Percentiles rank a stretch among this genome's conserved stretches.
phyloP scores from a whole-genome alignment of 1,284 basidiomycete genomes.

The Lentinula novae-zelandiae region DNA sequence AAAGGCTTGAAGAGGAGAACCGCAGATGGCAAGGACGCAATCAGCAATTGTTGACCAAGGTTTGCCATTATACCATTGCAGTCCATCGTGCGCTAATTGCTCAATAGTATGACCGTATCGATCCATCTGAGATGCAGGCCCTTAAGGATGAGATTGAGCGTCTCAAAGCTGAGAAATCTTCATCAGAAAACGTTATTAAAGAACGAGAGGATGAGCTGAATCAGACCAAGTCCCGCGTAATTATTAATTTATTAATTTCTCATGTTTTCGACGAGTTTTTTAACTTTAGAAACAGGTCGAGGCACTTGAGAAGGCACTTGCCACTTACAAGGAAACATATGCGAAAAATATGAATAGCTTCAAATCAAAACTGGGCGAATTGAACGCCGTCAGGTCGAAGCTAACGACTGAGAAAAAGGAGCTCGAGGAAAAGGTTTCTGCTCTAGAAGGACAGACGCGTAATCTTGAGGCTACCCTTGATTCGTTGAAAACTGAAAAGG shows the following conservation, averaged over 20 bases:
- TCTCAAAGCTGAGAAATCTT: slow-evolving; percentile 43
- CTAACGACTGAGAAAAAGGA: slow-evolving; percentile 32
- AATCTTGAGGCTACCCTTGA: slow-evolving; percentile 33
- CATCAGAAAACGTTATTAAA: slow-evolving; percentile 33
- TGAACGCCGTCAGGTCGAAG: slow-evolving; percentile 30
- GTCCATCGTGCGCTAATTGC: slow-evolving; percentile 1
- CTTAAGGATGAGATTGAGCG: slow-evolving; percentile 70
- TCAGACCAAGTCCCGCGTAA: slow-evolving; percentile 20
- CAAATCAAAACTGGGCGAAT: slow-evolving; percentile 29
- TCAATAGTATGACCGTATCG: slow-evolving; percentile 78
- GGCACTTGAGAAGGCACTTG: slow-evolving; percentile 30
- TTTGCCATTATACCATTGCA: slow-evolving; percentile 21
- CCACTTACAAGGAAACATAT: slow-evolving; percentile 31
- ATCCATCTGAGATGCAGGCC: slow-evolving; percentile 82
- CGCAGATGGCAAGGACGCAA: slow-evolving; percentile 86
- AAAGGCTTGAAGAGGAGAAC: slow-evolving; percentile 75
- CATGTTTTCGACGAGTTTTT: background rate
- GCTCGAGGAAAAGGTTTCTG: slow-evolving; percentile 30
- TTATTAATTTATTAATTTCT: slow-evolving; percentile 8
- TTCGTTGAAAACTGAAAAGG: slow-evolving; percentile 30
- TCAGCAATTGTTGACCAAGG: slow-evolving; percentile 76
- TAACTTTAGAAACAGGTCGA: slow-evolving; percentile 22
- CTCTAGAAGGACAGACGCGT: slow-evolving; percentile 35
- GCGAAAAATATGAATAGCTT: slow-evolving; percentile 27
- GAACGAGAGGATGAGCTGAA: slow-evolving; percentile 36